A percentile compares a stretch with the other conserved stretches of the same genome.
Conservation (phyloP, 345 rosid species). For the Bruguiera sexangula region DNA sequence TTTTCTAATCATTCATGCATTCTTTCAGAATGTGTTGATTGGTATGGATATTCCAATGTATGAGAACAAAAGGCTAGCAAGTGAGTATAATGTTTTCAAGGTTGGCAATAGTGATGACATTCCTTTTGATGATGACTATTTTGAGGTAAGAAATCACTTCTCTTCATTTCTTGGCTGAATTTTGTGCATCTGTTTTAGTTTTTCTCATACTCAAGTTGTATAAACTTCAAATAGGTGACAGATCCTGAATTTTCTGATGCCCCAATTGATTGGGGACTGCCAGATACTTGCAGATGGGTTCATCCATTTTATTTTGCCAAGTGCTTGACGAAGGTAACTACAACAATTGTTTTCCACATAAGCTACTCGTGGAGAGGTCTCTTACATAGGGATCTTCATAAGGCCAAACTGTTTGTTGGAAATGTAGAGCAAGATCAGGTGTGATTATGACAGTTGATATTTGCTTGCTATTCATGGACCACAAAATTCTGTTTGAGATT, state of each 20-base stretch:
- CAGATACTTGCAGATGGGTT: conserved; percentile 55
- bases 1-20: conserved; percentile 6
- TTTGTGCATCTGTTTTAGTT: background rate
- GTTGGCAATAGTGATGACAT: conserved; percentile 41
- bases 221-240: conserved; percentile 45
- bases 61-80: conserved; percentile 46
- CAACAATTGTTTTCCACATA: conserved; percentile 9
- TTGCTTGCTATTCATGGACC: background rate
- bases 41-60: conserved; percentile 74
- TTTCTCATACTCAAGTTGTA: conserved; percentile 13
- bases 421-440: background rate
- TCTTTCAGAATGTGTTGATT: conserved; percentile 67
- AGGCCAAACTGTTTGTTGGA: conserved; percentile 1
- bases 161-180: conserved; percentile 14
- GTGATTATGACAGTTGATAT: background rate
- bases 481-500: background rate
- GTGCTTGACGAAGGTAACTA: conserved; percentile 75
- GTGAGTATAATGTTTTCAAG: conserved; percentile 48
- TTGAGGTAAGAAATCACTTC: conserved; percentile 57
- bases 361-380: background rate
- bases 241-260: conserved; percentile 59
- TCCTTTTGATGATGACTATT: conserved; percentile 58
- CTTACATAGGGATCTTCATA: background rate
- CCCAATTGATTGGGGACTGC: conserved; percentile 92
- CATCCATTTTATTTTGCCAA: conserved; percentile 91